Evolutionary conservation across 306 rosid species (phyloP).

Genomic region (Psophocarpus tetragonolobus): DNA sequence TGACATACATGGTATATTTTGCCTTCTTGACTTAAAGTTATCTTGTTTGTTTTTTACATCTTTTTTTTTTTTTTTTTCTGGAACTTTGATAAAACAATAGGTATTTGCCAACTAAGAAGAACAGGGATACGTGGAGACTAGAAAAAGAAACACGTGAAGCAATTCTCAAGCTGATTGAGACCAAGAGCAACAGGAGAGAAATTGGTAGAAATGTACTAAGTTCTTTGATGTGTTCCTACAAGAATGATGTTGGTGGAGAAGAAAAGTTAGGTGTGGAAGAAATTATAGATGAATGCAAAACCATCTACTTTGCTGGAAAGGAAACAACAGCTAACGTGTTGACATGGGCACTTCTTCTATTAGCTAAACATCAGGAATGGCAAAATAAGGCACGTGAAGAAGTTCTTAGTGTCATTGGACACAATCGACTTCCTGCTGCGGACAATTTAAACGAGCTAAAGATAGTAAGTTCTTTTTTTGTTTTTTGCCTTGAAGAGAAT

Average conservation of each 20-base stretch:
- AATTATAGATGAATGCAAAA: slow-evolving; percentile 70
- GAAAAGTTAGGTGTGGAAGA: slow-evolving; percentile 55
- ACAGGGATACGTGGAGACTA: slow-evolving; percentile 67
- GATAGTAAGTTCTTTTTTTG: slow-evolving; percentile 47
- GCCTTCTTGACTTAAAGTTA: neutral
- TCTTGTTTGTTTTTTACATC: neutral
- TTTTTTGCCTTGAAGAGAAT: neutral
- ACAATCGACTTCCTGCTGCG: slow-evolving; percentile 32
- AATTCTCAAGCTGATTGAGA: slow-evolving; percentile 49
- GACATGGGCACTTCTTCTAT: no score
- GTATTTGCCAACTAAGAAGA: slow-evolving; percentile 71
- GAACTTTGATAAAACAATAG: slow-evolving; percentile 38
- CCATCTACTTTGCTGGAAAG: no score
- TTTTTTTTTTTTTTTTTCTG: neutral
- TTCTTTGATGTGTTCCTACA: no score
- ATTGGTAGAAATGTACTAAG: no score
- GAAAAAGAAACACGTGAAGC: slow-evolving; percentile 65
- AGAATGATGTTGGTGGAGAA: no score
- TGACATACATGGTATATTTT: neutral
- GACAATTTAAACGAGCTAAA: slow-evolving; percentile 60
- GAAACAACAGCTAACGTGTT: no score
- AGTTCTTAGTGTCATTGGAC: slow-evolving; percentile 42
- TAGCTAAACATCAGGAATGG: slow-evolving; percentile 83
- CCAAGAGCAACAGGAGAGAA: no score
- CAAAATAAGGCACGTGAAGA: slow-evolving; percentile 65